Conservation (phyloP, 345 rosid genomes). For the Salix koriyanagi region DNA sequence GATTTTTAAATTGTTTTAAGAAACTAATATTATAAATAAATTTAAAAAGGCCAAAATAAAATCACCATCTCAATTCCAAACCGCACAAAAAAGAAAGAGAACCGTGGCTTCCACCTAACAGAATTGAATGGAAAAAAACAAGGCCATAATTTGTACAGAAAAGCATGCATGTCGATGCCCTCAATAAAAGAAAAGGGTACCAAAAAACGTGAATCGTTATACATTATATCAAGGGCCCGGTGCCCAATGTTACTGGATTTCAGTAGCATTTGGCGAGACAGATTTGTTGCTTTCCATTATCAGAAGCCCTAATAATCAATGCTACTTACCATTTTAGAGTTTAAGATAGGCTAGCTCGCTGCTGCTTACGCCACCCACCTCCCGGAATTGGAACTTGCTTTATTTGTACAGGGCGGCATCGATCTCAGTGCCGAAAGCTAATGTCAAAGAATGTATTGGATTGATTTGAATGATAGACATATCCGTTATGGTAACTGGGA, state of each 20-base stretch:
- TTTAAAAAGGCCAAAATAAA: no score
- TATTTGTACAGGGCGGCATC: not conserved
- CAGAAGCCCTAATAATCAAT: constrained; percentile 16
- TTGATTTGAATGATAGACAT: no score
- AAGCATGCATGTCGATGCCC: constrained; percentile 14
- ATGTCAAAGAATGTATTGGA: no score
- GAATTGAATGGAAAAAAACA: constrained; percentile 8
- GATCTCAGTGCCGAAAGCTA: not conserved
- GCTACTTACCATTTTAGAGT: not conserved
- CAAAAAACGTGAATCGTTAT: constrained; percentile 15
- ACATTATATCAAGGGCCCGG: constrained; percentile 32
- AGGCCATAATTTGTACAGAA: constrained; percentile 25
- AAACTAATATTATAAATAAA: no score
- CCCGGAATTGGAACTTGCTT: not conserved
- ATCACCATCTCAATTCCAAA: no score
- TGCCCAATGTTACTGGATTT: not conserved
- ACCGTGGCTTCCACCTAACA: no score
- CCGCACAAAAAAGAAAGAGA: no score
- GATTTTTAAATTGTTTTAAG: no score
- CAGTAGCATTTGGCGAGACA: constrained; percentile 5
- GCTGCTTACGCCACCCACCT: not conserved
- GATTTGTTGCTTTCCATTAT: not conserved
- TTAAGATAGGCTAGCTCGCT: not conserved
- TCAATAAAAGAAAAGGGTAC: constrained; percentile 18
- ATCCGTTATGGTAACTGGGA: no score